A percentile compares a stretch with the other conserved stretches of the same genome.
Evolutionary conservation across 768 basidiomycete genomes (phyloP).

Genomic region (Tricholoma matsutake): DNA sequence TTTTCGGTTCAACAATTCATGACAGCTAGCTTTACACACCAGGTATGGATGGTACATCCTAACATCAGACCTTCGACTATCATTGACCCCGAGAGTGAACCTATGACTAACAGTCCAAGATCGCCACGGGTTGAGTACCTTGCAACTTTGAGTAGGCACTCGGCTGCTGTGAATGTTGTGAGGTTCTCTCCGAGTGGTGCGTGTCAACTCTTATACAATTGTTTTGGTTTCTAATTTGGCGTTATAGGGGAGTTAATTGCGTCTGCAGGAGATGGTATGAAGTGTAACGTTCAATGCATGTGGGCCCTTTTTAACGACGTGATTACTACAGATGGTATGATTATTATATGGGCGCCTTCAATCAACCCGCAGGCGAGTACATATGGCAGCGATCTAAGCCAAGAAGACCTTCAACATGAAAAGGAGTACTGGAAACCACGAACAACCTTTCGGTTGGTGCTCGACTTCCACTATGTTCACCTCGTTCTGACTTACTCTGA

Average conservation of each 20-base stretch:
- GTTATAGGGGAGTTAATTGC: constrained; percentile 82
- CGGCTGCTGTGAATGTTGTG: constrained; percentile 94
- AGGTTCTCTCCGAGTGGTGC: constrained; percentile 92
- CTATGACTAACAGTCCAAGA: constrained; percentile 31
- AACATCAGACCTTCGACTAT: constrained; percentile 73
- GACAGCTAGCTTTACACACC: constrained; percentile 3
- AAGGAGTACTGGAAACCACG: constrained; percentile 95
- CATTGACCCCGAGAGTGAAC: constrained; percentile 34
- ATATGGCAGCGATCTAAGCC: constrained; percentile 79
- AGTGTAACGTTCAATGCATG: constrained; percentile 23
- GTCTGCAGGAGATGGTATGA: constrained; percentile 91
- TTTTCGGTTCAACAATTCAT: constrained; percentile 10
- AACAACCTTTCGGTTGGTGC: constrained; percentile 74
- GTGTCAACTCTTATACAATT: constrained; percentile 17
- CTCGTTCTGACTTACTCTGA: neutral
- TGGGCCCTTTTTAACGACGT: constrained; percentile 11
- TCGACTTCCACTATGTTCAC: neutral
- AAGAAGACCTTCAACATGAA: constrained; percentile 82
- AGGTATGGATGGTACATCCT: constrained; percentile 96
- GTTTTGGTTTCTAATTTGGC: constrained; percentile 1
- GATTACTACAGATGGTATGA: constrained; percentile 78
- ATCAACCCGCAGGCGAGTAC: constrained; percentile 63
- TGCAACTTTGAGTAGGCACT: constrained; percentile 89
- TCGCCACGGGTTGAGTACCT: constrained; percentile 93
- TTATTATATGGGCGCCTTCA: constrained; percentile 92